phyloP scores from a whole-genome alignment of 2,329 filamentous ascomycete species.

The Albophoma yamanashiensis region DNA sequence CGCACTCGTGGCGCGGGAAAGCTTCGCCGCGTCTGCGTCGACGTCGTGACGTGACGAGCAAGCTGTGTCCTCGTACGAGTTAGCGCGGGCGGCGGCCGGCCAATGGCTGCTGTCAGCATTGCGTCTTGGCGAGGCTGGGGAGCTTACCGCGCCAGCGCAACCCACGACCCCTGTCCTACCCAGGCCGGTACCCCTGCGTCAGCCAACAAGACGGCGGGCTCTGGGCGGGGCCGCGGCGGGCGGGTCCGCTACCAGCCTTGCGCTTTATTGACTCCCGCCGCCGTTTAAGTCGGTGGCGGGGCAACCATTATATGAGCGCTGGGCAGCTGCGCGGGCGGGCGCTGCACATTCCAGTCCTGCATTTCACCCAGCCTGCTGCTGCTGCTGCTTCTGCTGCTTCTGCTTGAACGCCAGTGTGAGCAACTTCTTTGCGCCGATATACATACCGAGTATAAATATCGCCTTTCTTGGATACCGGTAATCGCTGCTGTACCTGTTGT shows the following conservation, averaged over 20 bases:
- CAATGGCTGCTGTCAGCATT: not conserved
- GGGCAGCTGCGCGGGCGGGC: conserved; percentile 1
- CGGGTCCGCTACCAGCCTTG: conserved; percentile 18
- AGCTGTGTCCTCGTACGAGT: not conserved
- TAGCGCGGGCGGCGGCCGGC: not conserved
- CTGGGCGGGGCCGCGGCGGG: not conserved
- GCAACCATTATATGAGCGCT: conserved; percentile 31
- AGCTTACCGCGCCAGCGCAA: not conserved
- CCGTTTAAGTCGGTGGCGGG: conserved; percentile 31
- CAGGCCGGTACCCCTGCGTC: not conserved
- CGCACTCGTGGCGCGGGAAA: no score
- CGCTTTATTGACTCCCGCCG: conserved; percentile 16
- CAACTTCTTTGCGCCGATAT: not conserved
- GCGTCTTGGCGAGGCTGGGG: not conserved
- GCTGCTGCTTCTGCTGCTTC: no score
- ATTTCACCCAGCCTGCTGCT: not conserved
- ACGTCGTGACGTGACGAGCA: not conserved
- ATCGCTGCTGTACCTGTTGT: not conserved
- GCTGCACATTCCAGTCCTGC: conserved; percentile 5
- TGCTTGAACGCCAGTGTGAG: not conserved
- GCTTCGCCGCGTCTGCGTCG: not conserved
- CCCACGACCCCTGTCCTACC: not conserved
- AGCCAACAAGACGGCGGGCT: not conserved
- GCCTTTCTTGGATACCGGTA: not conserved
- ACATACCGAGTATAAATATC: not conserved